Conservation (phyloP, 2,329 filamentous ascomycete species). For the Curvularia spicifera region DNA sequence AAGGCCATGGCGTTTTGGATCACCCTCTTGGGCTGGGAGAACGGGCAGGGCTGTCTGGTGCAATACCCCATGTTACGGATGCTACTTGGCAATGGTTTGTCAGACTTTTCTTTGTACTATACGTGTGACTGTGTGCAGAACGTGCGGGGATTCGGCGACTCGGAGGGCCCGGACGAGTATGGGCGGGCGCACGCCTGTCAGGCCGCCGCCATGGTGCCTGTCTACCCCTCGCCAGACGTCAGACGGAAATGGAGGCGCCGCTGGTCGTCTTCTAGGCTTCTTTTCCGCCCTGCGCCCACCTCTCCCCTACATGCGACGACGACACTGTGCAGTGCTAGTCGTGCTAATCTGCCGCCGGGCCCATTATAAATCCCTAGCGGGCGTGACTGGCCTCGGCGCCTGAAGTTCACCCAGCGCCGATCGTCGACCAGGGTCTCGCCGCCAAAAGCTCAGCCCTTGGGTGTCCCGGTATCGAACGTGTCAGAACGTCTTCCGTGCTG, state of each 20-base stretch:
- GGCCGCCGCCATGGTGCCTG: too few relatives aligned
- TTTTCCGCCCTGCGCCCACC: neutral
- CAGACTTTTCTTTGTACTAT: too few relatives aligned
- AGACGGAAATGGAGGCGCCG: too few relatives aligned
- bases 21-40: neutral
- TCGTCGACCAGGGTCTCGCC: slow-evolving; percentile 14
- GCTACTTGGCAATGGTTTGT: too few relatives aligned
- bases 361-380: neutral
- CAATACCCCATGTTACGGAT: neutral
- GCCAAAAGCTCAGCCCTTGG: slow-evolving; percentile 13
- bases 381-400: slow-evolving; percentile 6
- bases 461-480: slow-evolving; percentile 5
- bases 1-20: neutral
- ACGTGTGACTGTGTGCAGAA: neutral
- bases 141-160: neutral
- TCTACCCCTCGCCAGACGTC: neutral
- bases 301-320: too few relatives aligned
- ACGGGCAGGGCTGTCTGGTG: neutral
- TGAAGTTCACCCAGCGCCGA: slow-evolving; percentile 12
- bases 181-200: neutral
- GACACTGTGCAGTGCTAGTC: neutral
- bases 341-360: neutral
- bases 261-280: neutral
- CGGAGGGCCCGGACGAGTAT: neutral
- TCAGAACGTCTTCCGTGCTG: neutral